Conservation (phyloP, 2,329 filamentous ascomycete genomes). For the Verticillium klebahnii region DNA sequence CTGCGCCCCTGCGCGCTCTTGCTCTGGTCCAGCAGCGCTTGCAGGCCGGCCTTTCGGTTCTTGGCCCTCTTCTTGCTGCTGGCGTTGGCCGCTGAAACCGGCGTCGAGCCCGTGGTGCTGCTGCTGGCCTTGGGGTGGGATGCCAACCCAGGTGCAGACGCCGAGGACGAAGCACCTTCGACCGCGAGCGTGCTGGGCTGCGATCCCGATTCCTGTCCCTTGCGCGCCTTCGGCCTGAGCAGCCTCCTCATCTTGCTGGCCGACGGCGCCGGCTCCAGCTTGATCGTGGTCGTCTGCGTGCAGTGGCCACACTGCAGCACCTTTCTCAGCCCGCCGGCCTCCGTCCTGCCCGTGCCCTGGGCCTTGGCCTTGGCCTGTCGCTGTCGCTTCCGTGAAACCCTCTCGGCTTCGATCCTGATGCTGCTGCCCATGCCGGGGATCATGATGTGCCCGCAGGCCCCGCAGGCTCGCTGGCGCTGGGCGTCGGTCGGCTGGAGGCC, state of each 20-base stretch:
- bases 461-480: constrained; percentile 53
- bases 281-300: constrained; percentile 6
- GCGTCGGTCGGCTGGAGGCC: constrained; percentile 37
- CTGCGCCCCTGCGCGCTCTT: constrained; percentile 32
- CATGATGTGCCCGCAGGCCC: constrained; percentile 57
- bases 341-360: constrained; percentile 19
- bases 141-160: not conserved
- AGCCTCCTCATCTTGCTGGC: not conserved
- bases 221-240: not conserved
- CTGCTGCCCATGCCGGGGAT: constrained; percentile 42
- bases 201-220: not conserved
- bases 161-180: not conserved
- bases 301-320: constrained; percentile 10
- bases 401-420: constrained; percentile 32
- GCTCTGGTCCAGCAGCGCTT: constrained; percentile 56
- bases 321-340: constrained; percentile 7
- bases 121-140: not conserved
- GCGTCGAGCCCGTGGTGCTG: not conserved
- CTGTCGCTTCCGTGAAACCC: constrained; percentile 1
- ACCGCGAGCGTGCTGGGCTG: not conserved
- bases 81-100: constrained; percentile 38
- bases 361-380: constrained; percentile 30
- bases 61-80: constrained; percentile 63
- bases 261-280: constrained; percentile 6
- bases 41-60: constrained; percentile 60